A percentile compares a stretch with the other conserved stretches of the same genome.
Conservation (phyloP, 78 protist species). For the Dictyostelium firmibasis region DNA sequence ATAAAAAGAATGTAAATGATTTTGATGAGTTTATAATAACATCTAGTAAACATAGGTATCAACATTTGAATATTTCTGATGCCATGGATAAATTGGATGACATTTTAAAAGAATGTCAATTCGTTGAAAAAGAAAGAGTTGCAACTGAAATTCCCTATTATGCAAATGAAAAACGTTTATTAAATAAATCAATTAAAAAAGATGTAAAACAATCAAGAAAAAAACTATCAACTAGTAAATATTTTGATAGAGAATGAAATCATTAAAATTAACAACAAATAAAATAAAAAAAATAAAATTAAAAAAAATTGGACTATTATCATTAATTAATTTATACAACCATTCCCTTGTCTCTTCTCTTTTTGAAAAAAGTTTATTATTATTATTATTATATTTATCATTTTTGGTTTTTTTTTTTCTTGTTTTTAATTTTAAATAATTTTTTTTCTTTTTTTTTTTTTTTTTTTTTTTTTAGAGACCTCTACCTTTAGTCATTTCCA, state of each 20-base stretch:
- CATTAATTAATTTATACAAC: background rate
- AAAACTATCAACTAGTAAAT: background rate
- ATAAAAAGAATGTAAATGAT: conserved; percentile 32
- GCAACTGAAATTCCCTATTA: conserved; percentile 47
- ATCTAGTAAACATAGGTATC: conserved; percentile 35
- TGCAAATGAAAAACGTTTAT: conserved; percentile 43
- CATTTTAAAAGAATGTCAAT: background rate
- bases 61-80: conserved; percentile 20
- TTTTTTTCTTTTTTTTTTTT: background rate
- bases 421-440: background rate
- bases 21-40: conserved; percentile 50
- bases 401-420: background rate
- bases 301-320: background rate
- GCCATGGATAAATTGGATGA: conserved; percentile 40
- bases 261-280: background rate
- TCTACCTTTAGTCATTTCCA: conserved; percentile 59
- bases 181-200: conserved; percentile 7
- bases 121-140: conserved; percentile 44
- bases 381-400: background rate
- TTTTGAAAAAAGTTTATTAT: background rate
- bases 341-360: background rate
- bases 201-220: conserved; percentile 11
- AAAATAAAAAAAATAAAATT: background rate
- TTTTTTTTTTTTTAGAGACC: conserved; percentile 33
- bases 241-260: background rate